Evolutionary conservation across 495 filamentous ascomycete genomes (phyloP).

Genomic region (Aspergillus wentii): DNA sequence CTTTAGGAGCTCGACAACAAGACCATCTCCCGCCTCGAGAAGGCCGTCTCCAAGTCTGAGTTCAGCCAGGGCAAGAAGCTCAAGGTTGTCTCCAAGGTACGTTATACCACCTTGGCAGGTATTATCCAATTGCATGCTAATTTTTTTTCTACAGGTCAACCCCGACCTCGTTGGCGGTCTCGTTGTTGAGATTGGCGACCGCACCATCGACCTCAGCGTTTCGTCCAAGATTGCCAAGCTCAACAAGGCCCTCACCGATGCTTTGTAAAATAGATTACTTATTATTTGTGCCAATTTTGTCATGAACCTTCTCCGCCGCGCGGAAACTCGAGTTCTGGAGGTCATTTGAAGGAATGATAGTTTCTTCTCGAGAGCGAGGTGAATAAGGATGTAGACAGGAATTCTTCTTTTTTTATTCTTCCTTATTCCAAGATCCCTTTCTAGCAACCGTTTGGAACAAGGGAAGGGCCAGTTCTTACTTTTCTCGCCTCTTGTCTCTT

Average conservation of each 20-base stretch:
- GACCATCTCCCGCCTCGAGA: constrained; percentile 78
- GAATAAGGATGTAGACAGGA: too few species aligned
- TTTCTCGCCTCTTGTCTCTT: too few species aligned
- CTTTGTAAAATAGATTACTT: constrained; percentile 71
- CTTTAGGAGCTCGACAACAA: constrained; percentile 78
- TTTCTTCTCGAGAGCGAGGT: too few species aligned
- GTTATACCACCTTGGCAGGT: constrained; percentile 10
- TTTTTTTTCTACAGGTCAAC: constrained; percentile 69
- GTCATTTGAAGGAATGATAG: too few species aligned
- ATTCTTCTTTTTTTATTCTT: too few species aligned
- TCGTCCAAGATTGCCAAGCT: constrained; percentile 92
- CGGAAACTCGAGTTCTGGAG: neutral
- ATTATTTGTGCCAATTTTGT: constrained; percentile 3
- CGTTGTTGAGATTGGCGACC: constrained; percentile 93
- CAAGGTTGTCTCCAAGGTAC: constrained; percentile 88
- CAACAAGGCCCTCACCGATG: constrained; percentile 97
- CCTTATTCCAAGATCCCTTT: too few species aligned
- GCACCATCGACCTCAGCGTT: constrained; percentile 95
- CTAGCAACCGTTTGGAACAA: too few species aligned
- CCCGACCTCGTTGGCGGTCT: constrained; percentile 91
- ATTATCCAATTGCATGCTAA: neutral
- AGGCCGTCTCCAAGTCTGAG: constrained; percentile 80
- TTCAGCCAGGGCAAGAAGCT: constrained; percentile 94
- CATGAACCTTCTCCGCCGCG: constrained; percentile 25
- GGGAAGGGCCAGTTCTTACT: too few species aligned